Evolutionary conservation across 345 rosid genomes (phyloP).

Genomic region (Corymbia maculata): DNA sequence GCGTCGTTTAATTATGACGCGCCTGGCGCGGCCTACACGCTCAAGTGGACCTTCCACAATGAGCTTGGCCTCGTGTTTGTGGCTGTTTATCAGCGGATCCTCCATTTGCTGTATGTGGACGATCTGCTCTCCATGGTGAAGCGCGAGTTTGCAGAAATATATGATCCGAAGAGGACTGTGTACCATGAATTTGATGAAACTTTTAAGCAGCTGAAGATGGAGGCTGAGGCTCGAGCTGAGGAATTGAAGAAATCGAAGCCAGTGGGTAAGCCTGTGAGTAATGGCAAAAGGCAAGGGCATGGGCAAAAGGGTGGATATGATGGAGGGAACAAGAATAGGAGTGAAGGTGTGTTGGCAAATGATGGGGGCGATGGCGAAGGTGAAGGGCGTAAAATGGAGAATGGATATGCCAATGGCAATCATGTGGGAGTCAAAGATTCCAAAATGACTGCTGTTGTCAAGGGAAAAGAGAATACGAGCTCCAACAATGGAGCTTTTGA

Average conservation of each 20-base stretch:
- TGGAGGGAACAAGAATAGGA: conserved; percentile 44
- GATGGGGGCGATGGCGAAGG: conserved; percentile 53
- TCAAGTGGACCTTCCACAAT: conserved; percentile 94
- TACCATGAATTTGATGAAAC: conserved; percentile 72
- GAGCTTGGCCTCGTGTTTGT: conserved; percentile 96
- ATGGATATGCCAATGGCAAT: conserved; percentile 52
- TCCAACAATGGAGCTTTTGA: conserved; percentile 72
- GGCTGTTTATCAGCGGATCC: conserved; percentile 92
- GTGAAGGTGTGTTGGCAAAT: conserved; percentile 18
- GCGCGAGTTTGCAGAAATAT: conserved; percentile 64
- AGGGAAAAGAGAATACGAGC: conserved; percentile 73
- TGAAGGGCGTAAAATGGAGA: conserved; percentile 40
- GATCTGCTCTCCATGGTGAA: conserved; percentile 74
- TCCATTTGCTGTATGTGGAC: conserved; percentile 83
- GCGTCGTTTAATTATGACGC: conserved; percentile 67
- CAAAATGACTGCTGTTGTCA: conserved; percentile 39
- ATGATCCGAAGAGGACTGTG: conserved; percentile 54
- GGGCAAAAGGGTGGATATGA: conserved; percentile 41
- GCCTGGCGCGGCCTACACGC: conserved; percentile 80
- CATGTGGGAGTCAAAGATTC: conserved; percentile 24
- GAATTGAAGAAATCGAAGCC: conserved; percentile 73
- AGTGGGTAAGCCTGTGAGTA: conserved; percentile 35
- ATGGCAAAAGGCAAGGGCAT: conserved; percentile 55
- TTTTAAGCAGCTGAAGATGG: conserved; percentile 88
- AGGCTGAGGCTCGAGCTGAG: conserved; percentile 88